phyloP scores from a whole-genome alignment of 495 filamentous ascomycete species.

The Xylaria castorea region DNA sequence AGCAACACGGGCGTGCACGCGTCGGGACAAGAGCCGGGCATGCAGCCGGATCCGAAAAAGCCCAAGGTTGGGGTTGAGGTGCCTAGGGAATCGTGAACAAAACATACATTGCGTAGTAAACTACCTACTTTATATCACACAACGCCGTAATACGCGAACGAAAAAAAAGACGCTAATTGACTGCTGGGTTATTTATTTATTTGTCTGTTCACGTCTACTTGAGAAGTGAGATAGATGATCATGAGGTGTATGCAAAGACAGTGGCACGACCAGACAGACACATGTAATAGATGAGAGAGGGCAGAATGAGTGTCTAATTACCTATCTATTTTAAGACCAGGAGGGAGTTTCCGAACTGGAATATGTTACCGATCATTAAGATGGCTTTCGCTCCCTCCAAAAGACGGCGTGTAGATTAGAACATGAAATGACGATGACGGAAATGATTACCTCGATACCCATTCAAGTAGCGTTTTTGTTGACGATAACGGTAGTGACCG shows the following conservation, averaged over 20 bases:
- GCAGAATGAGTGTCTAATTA: constrained; percentile 17
- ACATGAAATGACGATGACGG: neutral
- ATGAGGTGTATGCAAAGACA: too few species aligned
- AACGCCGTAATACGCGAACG: too few species aligned
- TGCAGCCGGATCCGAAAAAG: constrained; percentile 34
- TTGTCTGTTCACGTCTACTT: too few species aligned
- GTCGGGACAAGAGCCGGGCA: constrained; percentile 53
- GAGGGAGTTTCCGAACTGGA: constrained; percentile 34
- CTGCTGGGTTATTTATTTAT: neutral
- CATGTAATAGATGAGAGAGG: constrained; percentile 48
- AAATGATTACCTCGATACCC: neutral
- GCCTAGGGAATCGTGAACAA: too few species aligned
- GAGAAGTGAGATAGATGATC: too few species aligned
- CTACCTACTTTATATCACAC: too few species aligned
- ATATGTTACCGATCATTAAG: neutral
- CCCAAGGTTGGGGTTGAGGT: constrained; percentile 67
- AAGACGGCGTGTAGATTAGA: neutral
- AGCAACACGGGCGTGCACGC: constrained; percentile 47
- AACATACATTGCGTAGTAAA: too few species aligned
- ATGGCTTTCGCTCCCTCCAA: neutral
- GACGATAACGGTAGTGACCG: too few species aligned
- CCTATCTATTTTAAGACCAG: too few species aligned
- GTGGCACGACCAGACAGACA: too few species aligned
- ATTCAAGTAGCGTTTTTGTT: neutral
- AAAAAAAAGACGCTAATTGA: too few species aligned